Percentiles rank a stretch among this genome's conserved stretches.
Evolutionary conservation across 305 asterid genomes (phyloP).

Genomic region (Fraxinus greggii): DNA sequence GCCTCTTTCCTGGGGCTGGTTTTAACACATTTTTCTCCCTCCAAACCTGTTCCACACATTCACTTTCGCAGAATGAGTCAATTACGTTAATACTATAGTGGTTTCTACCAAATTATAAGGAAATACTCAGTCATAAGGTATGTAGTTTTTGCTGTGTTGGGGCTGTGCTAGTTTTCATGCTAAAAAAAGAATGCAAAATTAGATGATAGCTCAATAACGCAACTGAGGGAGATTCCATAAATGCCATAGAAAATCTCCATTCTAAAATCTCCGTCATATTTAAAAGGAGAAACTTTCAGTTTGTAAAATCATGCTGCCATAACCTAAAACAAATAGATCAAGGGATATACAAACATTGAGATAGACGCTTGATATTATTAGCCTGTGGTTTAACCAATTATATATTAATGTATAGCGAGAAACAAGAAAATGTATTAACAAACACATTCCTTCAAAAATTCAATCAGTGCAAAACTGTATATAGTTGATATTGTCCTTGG

Average conservation of each 20-base stretch:
- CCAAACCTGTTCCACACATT: constrained; percentile 63
- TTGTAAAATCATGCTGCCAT: background rate
- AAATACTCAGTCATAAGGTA: background rate
- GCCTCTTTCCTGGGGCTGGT: constrained; percentile 95
- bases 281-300: background rate
- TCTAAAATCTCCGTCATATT: background rate
- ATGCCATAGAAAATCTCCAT: background rate
- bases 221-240: background rate
- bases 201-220: background rate
- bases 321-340: background rate
- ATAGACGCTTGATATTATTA: background rate
- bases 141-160: background rate
- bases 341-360: background rate
- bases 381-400: background rate
- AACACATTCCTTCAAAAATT: background rate
- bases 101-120: background rate
- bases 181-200: background rate
- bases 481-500: background rate
- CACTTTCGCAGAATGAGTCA: constrained; percentile 2
- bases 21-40: constrained; percentile 85
- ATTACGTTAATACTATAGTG: constrained; percentile 6
- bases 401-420: background rate
- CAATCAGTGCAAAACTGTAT: background rate
- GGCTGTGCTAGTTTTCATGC: background rate
- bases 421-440: background rate